Conservation (phyloP, 129 eudicot species). For the Flaveria linearis region DNA sequence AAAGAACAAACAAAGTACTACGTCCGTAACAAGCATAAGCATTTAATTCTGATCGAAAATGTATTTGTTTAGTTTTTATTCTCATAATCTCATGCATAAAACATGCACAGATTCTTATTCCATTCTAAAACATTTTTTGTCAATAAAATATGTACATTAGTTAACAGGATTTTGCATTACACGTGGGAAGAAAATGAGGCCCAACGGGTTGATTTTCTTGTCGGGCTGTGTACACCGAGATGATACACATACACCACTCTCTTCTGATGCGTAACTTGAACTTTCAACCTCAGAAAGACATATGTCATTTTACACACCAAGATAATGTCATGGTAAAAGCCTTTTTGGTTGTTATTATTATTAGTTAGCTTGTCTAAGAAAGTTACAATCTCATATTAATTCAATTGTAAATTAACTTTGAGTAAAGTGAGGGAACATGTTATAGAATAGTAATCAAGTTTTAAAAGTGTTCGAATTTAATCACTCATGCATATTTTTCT, state of each 20-base stretch:
- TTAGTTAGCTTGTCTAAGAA: no score
- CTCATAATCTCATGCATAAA: background rate
- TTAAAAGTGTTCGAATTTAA: no score
- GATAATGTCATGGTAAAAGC: no score
- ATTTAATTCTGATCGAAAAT: background rate
- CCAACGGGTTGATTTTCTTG: conserved; percentile 9
- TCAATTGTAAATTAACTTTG: conserved; percentile 18
- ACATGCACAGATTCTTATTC: conserved; percentile 9
- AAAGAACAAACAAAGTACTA: conserved; percentile 7
- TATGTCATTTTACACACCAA: no score
- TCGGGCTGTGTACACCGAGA: no score
- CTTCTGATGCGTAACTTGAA: no score
- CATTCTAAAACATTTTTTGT: background rate
- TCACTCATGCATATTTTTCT: no score
- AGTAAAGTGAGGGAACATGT: no score
- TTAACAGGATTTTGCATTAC: background rate
- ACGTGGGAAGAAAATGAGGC: background rate
- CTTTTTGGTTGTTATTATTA: no score
- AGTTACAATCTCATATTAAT: conserved; percentile 28
- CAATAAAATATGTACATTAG: background rate
- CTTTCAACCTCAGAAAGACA: no score
- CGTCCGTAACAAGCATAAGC: conserved; percentile 1
- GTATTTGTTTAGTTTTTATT: background rate
- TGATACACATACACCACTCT: no score
- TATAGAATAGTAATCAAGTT: no score